Conservation (phyloP, 2,329 filamentous ascomycete species). For the Colletotrichum sp. region DNA sequence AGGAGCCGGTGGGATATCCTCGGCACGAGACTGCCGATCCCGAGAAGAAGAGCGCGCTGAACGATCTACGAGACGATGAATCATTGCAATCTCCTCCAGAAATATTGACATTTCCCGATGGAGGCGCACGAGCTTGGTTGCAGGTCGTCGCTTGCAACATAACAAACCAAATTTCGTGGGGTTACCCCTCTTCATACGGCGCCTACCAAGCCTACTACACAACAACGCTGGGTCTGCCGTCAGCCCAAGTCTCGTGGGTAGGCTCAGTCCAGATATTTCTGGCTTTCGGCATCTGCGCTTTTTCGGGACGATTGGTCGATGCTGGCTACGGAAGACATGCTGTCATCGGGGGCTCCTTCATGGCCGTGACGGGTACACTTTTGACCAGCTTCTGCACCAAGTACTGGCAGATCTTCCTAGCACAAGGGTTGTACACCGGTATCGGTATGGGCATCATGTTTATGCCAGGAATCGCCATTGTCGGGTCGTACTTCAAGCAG, state of each 20-base stretch:
- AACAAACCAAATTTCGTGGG: neutral
- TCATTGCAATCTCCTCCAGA: neutral
- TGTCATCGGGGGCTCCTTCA: constrained; percentile 37
- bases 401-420: constrained; percentile 55
- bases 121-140: neutral
- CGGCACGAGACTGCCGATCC: neutral
- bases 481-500: constrained; percentile 66
- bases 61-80: neutral
- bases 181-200: constrained; percentile 29
- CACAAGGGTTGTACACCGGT: constrained; percentile 62
- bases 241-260: constrained; percentile 52
- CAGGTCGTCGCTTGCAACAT: neutral
- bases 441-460: constrained; percentile 61
- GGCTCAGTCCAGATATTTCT: constrained; percentile 52
- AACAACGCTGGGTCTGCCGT: constrained; percentile 30
- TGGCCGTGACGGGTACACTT: constrained; percentile 53
- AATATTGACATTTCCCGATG: neutral
- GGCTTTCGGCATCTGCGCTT: constrained; percentile 42
- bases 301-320: constrained; percentile 47
- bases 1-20: neutral
- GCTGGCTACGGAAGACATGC: constrained; percentile 42
- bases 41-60: neutral
- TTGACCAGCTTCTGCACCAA: constrained; percentile 44
- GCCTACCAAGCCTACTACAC: constrained; percentile 46
- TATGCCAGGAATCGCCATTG: constrained; percentile 56